phyloP scores from a whole-genome alignment of 805 yeast genomes.

The Ogataea philodendri region DNA sequence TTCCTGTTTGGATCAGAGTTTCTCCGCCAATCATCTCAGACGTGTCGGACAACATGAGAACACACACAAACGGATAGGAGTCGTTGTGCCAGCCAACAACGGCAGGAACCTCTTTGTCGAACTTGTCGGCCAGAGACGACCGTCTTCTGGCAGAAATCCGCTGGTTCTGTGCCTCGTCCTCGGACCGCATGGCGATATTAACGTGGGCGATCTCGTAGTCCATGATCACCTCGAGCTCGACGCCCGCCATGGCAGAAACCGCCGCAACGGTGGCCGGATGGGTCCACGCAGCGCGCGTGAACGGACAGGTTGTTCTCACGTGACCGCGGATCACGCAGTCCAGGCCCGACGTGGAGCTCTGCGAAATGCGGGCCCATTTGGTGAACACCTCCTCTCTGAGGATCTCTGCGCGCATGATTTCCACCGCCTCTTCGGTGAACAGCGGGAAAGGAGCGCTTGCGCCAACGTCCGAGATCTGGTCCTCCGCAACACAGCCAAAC shows the following conservation, averaged over 20 bases:
- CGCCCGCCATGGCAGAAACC: constrained; percentile 57
- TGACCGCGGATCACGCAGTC: constrained; percentile 53
- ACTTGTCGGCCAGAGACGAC: constrained; percentile 23
- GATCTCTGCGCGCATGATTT: constrained; percentile 56
- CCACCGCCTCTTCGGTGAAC: constrained; percentile 58
- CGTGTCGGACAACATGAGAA: constrained; percentile 60
- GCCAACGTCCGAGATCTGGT: constrained; percentile 54
- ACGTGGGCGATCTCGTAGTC: constrained; percentile 58
- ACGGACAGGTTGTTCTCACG: constrained; percentile 46
- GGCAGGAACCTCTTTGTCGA: constrained; percentile 45
- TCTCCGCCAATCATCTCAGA: constrained; percentile 60
- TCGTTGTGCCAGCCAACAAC: constrained; percentile 64
- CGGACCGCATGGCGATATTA: constrained; percentile 47
- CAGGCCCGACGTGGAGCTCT: constrained; percentile 46
- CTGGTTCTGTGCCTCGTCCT: constrained; percentile 36
- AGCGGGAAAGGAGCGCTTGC: constrained; percentile 60
- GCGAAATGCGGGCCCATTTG: constrained; percentile 43
- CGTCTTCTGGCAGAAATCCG: constrained; percentile 24
- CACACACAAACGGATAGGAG: constrained; percentile 64
- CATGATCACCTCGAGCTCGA: constrained; percentile 51
- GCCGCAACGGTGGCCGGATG: constrained; percentile 56
- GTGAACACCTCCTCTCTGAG: constrained; percentile 45
- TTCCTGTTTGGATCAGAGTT: constrained; percentile 49
- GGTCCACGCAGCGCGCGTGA: constrained; percentile 55
- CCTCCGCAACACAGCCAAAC: constrained; percentile 43